Conservation (phyloP, 1,284 basidiomycete species). For the Wolfiporia cocos region DNA sequence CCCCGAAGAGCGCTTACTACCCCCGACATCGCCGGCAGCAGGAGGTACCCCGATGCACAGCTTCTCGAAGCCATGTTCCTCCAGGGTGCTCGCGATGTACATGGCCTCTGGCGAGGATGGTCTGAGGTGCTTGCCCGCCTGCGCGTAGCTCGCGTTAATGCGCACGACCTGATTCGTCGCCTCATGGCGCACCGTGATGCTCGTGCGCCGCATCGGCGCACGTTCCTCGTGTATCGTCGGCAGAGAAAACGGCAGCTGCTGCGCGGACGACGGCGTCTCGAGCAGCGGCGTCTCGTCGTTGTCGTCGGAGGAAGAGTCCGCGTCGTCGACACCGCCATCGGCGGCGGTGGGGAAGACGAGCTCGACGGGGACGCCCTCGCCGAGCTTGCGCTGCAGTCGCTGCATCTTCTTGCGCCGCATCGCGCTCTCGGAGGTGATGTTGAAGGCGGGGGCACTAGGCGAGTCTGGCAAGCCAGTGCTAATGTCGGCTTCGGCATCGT, state of each 20-base stretch:
- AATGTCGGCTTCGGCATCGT: conserved; percentile 18
- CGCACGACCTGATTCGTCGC: neutral
- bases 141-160: conserved; percentile 1
- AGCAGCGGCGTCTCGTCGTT: conserved; percentile 12
- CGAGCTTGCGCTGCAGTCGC: conserved; percentile 48
- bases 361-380: conserved; percentile 49
- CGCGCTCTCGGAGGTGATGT: conserved; percentile 32
- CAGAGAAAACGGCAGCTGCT: conserved; percentile 5
- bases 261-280: conserved; percentile 2
- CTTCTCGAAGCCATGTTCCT: conserved; percentile 2
- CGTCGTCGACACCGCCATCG: conserved; percentile 32
- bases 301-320: conserved; percentile 15
- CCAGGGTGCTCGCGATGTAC: conserved; percentile 5
- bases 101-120: conserved; percentile 1
- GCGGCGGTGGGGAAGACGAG: conserved; percentile 43
- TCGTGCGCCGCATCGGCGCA: neutral
- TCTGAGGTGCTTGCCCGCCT: neutral
- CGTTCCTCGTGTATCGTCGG: conserved; percentile 6
- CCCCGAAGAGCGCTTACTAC: neutral
- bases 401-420: conserved; percentile 53
- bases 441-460: conserved; percentile 28
- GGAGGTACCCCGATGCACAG: conserved; percentile 3
- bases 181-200: neutral
- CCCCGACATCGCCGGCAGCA: neutral
- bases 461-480: conserved; percentile 12